A percentile compares a stretch with the other conserved stretches of the same genome.
phyloP scores from a whole-genome alignment of 768 basidiomycete species.

The Mrakia gelida region DNA sequence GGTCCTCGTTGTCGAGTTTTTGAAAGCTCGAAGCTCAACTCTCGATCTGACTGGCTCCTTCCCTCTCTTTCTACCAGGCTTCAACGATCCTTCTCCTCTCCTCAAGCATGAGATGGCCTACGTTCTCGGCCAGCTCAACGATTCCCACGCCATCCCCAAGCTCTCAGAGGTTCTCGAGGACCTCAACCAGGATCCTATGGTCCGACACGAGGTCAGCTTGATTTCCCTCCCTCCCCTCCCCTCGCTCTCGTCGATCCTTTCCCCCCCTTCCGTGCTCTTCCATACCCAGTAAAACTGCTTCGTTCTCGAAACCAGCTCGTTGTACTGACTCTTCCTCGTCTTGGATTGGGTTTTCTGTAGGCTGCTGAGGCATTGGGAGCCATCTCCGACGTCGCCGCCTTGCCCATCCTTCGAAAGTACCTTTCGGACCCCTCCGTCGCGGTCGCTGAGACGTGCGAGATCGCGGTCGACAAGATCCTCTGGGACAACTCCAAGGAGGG shows the following conservation, averaged over 20 bases:
- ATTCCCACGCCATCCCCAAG: constrained; percentile 64
- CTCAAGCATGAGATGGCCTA: constrained; percentile 97
- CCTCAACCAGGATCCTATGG: constrained; percentile 80
- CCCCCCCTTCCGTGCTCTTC: background rate
- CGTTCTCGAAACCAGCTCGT: background rate
- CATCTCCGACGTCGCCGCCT: constrained; percentile 63
- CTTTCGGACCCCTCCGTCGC: constrained; percentile 63
- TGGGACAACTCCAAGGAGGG: constrained; percentile 61
- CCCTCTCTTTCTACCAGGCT: constrained; percentile 52
- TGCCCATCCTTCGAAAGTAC: constrained; percentile 68
- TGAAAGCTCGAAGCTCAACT: background rate
- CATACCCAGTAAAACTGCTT: too few relatives aligned
- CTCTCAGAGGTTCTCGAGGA: constrained; percentile 73
- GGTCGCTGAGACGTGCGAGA: constrained; percentile 87
- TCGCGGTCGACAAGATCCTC: constrained; percentile 89
- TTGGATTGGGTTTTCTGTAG: constrained; percentile 46
- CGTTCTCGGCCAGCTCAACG: constrained; percentile 87
- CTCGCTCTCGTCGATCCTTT: background rate
- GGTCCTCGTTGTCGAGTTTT: too few relatives aligned
- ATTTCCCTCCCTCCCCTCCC: background rate
- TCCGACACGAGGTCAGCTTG: constrained; percentile 78
- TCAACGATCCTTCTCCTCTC: constrained; percentile 78
- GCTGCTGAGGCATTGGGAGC: constrained; percentile 99
- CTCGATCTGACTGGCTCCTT: constrained; percentile 11
- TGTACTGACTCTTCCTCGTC: background rate